Percentiles rank a stretch among this genome's conserved stretches.
Evolutionary conservation across 768 basidiomycete genomes (phyloP).

Genomic region (Podaxis rugospora): DNA sequence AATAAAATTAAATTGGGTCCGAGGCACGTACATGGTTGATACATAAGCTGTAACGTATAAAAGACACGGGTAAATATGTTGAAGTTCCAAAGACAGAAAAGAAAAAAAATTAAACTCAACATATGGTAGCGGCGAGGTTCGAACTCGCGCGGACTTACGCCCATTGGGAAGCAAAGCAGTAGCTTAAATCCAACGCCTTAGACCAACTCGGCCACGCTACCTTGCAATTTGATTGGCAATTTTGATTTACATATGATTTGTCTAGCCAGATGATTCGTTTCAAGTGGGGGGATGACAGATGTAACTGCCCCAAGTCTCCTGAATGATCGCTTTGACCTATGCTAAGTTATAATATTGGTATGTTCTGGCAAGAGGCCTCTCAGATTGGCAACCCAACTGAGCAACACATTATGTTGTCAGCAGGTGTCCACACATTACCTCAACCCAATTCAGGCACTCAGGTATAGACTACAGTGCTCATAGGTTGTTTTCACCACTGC

Average conservation of each 20-base stretch:
- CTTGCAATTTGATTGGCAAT: conserved; percentile 14
- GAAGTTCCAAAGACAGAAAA: no score
- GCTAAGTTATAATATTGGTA: no score
- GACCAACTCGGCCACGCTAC: conserved; percentile 86
- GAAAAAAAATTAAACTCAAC: conserved; percentile 16
- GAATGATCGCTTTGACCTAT: no score
- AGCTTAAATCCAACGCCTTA: conserved; percentile 90
- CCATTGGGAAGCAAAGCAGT: conserved; percentile 71
- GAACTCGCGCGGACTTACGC: conserved; percentile 84
- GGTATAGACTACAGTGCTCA: background rate
- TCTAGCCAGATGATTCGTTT: no score
- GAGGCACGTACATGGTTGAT: background rate
- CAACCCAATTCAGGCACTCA: background rate
- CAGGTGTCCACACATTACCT: no score
- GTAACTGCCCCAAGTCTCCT: background rate
- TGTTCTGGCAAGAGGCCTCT: no score
- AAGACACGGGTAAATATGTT: no score
- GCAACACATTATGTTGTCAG: no score
- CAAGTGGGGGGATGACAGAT: background rate
- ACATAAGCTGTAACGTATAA: background rate
- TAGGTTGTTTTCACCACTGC: background rate
- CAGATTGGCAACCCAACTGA: no score
- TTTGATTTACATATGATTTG: background rate
- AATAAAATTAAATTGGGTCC: background rate
- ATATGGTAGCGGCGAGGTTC: conserved; percentile 82